Percentiles rank a stretch among this genome's conserved stretches.
These are phyloP conservation scores for Warburgia ugandensis DNA, from an alignment of 164 flowering plant genomes.

Conservation along the genomic window DNA sequence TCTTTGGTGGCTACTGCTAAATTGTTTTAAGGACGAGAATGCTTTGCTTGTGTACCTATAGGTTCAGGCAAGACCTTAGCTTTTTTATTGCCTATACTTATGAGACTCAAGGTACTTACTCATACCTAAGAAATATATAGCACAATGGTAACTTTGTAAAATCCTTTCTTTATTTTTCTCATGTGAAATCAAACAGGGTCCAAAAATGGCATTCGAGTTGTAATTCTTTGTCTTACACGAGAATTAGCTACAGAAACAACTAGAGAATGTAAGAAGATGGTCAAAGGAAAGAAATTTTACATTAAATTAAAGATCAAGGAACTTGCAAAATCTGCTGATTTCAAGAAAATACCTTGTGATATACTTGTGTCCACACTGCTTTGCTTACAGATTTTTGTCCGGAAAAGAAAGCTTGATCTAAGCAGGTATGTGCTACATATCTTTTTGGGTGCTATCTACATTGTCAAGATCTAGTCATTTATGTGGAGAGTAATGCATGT, in stretches of 20 bases:
- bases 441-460: no score
- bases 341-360: constrained; percentile 63
- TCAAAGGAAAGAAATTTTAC: constrained; percentile 62
- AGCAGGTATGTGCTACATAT: constrained; percentile 55
- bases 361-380: constrained; percentile 83
- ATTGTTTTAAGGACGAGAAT: constrained; percentile 64
- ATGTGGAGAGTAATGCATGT: no score
- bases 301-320: constrained; percentile 74
- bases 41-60: constrained; percentile 98
- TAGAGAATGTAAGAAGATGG: constrained; percentile 84
- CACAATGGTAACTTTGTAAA: no score
- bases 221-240: constrained; percentile 81
- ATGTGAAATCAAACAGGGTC: constrained; percentile 39
- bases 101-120: constrained; percentile 70
- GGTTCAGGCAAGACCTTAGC: constrained; percentile 98
- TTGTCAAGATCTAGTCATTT: no score
- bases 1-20: background rate
- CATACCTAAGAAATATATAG: no score
- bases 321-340: constrained; percentile 50
- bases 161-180: background rate
- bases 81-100: constrained; percentile 77
- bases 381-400: constrained; percentile 47
- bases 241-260: constrained; percentile 85
- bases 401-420: constrained; percentile 69
- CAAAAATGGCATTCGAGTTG: constrained; percentile 71